Percentiles rank a stretch among this genome's conserved stretches.
Conservation (phyloP, 2,329 filamentous ascomycete species). For the Spiromastix sp. region DNA sequence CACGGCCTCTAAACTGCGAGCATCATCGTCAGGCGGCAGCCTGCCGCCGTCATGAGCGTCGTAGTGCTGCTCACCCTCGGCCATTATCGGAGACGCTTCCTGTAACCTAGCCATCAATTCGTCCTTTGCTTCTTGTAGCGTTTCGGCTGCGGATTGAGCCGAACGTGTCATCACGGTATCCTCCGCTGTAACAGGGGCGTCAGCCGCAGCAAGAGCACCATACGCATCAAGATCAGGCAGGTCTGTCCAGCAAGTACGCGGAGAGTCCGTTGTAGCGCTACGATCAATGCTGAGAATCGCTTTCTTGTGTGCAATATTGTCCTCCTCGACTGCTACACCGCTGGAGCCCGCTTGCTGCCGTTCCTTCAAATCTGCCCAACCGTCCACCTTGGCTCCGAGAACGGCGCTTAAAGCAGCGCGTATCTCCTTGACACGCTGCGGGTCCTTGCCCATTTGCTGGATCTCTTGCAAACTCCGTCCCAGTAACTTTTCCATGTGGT, state of each 20-base stretch:
- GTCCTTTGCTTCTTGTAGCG: slow-evolving; percentile 41
- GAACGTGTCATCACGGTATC: slow-evolving; percentile 38
- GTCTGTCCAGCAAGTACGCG: slow-evolving; percentile 32
- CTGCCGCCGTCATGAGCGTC: slow-evolving; percentile 31
- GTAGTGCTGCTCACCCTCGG: slow-evolving; percentile 31
- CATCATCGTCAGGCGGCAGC: slow-evolving; percentile 32
- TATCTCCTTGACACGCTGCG: slow-evolving; percentile 35
- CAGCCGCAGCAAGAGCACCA: slow-evolving; percentile 24
- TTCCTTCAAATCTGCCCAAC: slow-evolving; percentile 31
- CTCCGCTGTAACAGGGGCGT: slow-evolving; percentile 33
- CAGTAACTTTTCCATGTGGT: slow-evolving; percentile 38
- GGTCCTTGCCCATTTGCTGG: slow-evolving; percentile 36
- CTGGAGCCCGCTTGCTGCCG: slow-evolving; percentile 7
- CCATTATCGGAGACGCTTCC: slow-evolving; percentile 31
- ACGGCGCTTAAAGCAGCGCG: slow-evolving; percentile 34
- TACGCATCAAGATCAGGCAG: slow-evolving; percentile 35
- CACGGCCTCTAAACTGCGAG: slow-evolving; percentile 31
- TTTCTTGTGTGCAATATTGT: slow-evolving; percentile 29
- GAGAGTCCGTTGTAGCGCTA: slow-evolving; percentile 28
- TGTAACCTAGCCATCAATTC: slow-evolving; percentile 40
- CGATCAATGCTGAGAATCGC: slow-evolving; percentile 33
- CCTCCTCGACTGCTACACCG: slow-evolving; percentile 9
- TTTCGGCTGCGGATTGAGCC: slow-evolving; percentile 38
- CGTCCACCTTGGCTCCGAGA: slow-evolving; percentile 34
- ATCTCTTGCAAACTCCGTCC: slow-evolving; percentile 34